Evolutionary conservation across 768 basidiomycete species (phyloP).

Genomic region (Leccinum longicurvipes): DNA sequence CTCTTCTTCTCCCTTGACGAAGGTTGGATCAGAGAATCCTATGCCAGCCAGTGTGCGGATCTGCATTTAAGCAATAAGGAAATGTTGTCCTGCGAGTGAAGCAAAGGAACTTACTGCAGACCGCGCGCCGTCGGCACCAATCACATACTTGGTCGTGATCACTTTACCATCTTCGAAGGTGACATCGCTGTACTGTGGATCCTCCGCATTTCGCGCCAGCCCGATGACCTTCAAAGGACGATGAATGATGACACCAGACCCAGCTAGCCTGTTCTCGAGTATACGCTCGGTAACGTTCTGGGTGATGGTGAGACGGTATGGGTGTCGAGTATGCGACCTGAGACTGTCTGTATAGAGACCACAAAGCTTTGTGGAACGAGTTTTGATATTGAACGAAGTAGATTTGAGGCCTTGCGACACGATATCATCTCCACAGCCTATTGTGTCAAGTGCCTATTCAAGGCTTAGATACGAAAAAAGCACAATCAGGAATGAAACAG

Average conservation of each 20-base stretch:
- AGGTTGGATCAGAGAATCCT: constrained; percentile 42
- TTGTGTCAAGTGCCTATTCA: constrained; percentile 43
- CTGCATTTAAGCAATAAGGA: constrained; percentile 25
- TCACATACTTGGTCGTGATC: constrained; percentile 43
- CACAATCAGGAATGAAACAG: constrained; percentile 1
- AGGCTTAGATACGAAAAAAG: constrained; percentile 24
- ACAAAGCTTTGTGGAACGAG: constrained; percentile 29
- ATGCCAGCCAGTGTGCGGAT: constrained; percentile 41
- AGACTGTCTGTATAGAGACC: constrained; percentile 34
- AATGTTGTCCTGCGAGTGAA: not conserved
- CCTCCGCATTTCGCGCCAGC: constrained; percentile 28
- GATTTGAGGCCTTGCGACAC: constrained; percentile 37
- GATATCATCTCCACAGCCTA: constrained; percentile 40
- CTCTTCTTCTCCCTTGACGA: constrained; percentile 18
- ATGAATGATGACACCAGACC: constrained; percentile 31
- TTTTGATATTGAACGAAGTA: constrained; percentile 25
- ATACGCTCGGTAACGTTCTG: constrained; percentile 45
- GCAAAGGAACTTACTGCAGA: constrained; percentile 36
- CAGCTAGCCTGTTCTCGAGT: constrained; percentile 34
- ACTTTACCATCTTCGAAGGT: constrained; percentile 44
- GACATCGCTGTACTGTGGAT: constrained; percentile 35
- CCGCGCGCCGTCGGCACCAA: constrained; percentile 50
- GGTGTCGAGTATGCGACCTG: constrained; percentile 39
- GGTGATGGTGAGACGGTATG: constrained; percentile 42
- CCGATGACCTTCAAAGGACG: constrained; percentile 40